phyloP scores from a whole-genome alignment of 2,329 filamentous ascomycete species.

The Aspergillus tamarii region DNA sequence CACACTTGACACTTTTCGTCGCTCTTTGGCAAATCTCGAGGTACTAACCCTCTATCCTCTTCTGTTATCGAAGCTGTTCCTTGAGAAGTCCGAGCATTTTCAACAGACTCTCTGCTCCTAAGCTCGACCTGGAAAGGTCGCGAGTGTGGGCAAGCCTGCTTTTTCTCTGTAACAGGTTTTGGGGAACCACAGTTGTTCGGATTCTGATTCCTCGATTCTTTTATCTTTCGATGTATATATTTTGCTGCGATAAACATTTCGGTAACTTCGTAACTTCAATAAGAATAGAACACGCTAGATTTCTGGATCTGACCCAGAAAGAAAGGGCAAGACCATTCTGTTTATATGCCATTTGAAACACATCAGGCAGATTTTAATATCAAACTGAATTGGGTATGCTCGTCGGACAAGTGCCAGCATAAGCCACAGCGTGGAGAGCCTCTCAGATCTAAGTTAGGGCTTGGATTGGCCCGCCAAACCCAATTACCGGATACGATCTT shows the following conservation, averaged over 20 bases:
- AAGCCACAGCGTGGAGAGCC: not conserved
- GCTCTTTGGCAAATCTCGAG: not conserved
- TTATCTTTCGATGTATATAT: constrained; percentile 6
- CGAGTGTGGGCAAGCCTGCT: constrained; percentile 14
- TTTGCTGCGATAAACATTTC: constrained; percentile 5
- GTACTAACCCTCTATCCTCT: not conserved
- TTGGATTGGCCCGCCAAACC: not conserved
- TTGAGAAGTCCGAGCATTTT: not conserved
- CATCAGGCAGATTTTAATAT: not conserved
- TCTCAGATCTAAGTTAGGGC: not conserved
- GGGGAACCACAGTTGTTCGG: not conserved
- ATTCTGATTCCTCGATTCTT: not conserved
- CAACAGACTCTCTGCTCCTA: not conserved
- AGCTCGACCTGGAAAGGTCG: not conserved
- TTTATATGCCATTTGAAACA: not conserved
- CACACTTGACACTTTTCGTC: constrained; percentile 24
- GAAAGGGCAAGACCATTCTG: not conserved
- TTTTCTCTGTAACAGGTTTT: not conserved
- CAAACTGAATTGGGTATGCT: not conserved
- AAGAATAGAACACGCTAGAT: not conserved
- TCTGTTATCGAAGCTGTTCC: not conserved
- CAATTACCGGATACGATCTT: not conserved
- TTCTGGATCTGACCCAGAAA: not conserved
- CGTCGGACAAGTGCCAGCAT: not conserved
- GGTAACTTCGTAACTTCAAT: too few relatives aligned